Evolutionary conservation across 2,329 filamentous ascomycete genomes (phyloP), one percentile per base, ranked within the genome.

Genomic region (Dactylellina leptospora): DNA sequence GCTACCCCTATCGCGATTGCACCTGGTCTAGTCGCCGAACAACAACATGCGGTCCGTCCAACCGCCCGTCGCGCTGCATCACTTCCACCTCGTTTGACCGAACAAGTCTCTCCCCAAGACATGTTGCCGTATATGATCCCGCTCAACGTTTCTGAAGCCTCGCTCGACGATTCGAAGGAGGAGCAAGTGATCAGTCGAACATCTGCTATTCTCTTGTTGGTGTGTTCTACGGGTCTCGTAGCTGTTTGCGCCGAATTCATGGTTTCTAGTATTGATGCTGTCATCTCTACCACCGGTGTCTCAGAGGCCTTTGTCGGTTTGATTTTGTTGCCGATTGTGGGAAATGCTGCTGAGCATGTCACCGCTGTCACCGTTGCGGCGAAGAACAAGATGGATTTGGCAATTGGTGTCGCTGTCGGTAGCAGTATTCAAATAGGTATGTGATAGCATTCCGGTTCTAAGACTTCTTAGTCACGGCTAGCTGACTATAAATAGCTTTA

Each of bases 331-430:
- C 88, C 88, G 6, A 89, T 91, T 63, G 88, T 90, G 11, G 88
- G 88, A 58, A 91, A 91, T 75, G 88, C 88, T 0, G 88, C 88
- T 0, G 88, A 91, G 79, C 88, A 90, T 78, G 86, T 90, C 10
- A 90, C 88, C 2, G 87, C 88, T 2, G 84, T 90, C 20, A 87
- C 85, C 4, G 88, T 90, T 5, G 88, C 88, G 0, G 85, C 86
- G 79, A 89, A 89, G 81, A 90, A 90, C 80, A 90, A 91, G 81
- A 90, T 90, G 87, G 88, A 90, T 78, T 80, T 91, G 33, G 88
- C 88, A 1, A 90, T 91, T 59, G 88, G 87, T 74, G 88, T 91
- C 18, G 87, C 88, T 3, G 84, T 91, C 5, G 88, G 88, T 62
- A 88, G 85, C 74, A 88, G 86, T 51, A 90, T 91, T 75, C 88